Base-by-base conservation (phyloP, 345 rosid genomes). In the Stellera chamaejasme region DNA sequence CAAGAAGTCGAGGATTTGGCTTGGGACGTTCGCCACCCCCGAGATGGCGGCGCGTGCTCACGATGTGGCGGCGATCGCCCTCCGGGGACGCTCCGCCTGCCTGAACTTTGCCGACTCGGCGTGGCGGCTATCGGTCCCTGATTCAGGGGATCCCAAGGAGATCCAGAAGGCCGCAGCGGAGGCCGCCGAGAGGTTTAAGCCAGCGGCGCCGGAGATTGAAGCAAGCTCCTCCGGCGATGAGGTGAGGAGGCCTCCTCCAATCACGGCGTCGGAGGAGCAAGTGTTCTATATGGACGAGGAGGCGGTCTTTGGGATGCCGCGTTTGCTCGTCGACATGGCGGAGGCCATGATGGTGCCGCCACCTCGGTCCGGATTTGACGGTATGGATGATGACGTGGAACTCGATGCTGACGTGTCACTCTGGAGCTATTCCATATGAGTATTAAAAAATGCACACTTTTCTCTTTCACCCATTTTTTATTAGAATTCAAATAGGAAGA, bases 41-140 rank as follows among this genome's bases (percentile, higher is more conserved):
- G 93, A 92, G 65, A 92, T 88, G 98, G 96, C 96, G 0, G 98
- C 96, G 23, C 74, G 98, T 28, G 96, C 98, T 0, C 96, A 88
- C 43, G 95, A 88, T 52, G 96, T 92, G 63, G 96, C 98, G 2
- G 93, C 81, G 10, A 59, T 88, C 0, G 82, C 96, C 0, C 58
- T 91, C 46, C 77, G 88, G 69, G 98, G 96, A 0, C 67, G 83
- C n/a, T 68, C 77, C 8, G 95, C 90, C 12, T 92, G 96, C 68
- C 75, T 92, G 45, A 92, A 92, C 73, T 92, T 85, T 15, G 96
- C 96, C 0, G 98, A 92, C 71, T 92, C 98, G 0, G 73, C 78
- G 0, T 92, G 88, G 88, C 49, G 81, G 52, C 84, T 88, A 15
- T 88, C 90, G 0, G 56, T 79, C 0, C 98, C 95, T 12, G 83